Percentiles rank a stretch among this genome's conserved stretches.
phyloP scores from a whole-genome alignment of 2,329 filamentous ascomycete species.

The Fusarium devonianum region DNA sequence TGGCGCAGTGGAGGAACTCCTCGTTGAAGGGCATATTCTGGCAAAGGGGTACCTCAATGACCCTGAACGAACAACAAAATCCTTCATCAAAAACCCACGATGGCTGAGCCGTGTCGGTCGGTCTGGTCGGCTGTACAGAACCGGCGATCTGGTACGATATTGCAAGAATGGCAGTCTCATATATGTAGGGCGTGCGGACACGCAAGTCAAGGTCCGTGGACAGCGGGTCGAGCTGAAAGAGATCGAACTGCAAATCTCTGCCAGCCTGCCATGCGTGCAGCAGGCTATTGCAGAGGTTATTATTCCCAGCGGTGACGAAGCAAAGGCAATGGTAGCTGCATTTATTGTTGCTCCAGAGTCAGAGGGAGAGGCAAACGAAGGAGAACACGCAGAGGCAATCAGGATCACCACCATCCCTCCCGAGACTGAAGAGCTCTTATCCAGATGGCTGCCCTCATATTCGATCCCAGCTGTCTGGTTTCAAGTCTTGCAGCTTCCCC shows the following conservation, averaged over 20 bases:
- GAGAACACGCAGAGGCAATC: not conserved
- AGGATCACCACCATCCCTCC: not conserved
- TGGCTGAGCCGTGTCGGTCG: not conserved
- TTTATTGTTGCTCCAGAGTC: conserved; percentile 1
- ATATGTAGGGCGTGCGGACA: conserved; percentile 1
- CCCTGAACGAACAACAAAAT: not conserved
- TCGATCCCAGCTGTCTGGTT: conserved; percentile 8
- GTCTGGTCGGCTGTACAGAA: not conserved
- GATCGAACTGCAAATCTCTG: conserved; percentile 1
- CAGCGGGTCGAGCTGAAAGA: conserved; percentile 8
- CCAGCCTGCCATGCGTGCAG: not conserved
- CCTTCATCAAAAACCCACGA: not conserved
- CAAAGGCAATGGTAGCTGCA: conserved; percentile 2
- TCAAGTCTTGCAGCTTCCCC: not conserved
- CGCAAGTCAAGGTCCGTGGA: conserved; percentile 8
- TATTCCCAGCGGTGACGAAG: not conserved
- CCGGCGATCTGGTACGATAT: conserved; percentile 6
- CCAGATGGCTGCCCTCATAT: conserved; percentile 1
- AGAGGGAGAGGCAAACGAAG: not conserved
- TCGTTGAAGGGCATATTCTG: conserved; percentile 7
- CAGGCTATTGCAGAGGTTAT: conserved; percentile 6
- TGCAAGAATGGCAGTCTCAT: not conserved
- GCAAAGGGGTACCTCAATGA: conserved; percentile 7
- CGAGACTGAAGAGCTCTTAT: not conserved
- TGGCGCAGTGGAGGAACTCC: conserved; percentile 1